phyloP scores from a whole-genome alignment of 805 yeast genomes.

The Wickerhamomyces silvicola region DNA sequence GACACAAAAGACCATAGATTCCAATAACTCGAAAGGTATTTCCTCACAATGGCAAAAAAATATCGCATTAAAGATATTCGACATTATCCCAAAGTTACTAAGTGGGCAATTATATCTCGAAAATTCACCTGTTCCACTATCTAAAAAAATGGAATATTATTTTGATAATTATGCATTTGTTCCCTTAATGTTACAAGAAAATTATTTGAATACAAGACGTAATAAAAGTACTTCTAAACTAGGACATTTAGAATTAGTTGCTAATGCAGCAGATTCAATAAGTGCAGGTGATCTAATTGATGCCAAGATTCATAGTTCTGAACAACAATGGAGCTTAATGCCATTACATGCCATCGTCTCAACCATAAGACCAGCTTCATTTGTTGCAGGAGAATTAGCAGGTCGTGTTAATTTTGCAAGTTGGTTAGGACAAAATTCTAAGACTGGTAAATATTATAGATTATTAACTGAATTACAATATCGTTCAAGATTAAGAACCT shows the following conservation, averaged over 20 bases:
- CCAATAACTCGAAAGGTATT: conserved; percentile 55
- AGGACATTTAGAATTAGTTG: conserved; percentile 55
- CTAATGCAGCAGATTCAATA: conserved; percentile 79
- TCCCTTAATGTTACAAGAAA: conserved; percentile 95
- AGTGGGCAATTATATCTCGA: conserved; percentile 53
- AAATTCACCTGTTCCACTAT: conserved; percentile 47
- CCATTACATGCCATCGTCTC: conserved; percentile 89
- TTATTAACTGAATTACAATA: conserved; percentile 82
- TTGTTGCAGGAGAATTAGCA: conserved; percentile 62
- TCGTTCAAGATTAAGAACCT: conserved; percentile 75
- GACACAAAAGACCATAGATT: conserved; percentile 59
- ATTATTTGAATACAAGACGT: conserved; percentile 69
- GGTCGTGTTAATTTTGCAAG: conserved; percentile 74
- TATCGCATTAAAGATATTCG: conserved; percentile 87
- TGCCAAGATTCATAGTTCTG: conserved; percentile 75
- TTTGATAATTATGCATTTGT: conserved; percentile 93
- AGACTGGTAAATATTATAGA: conserved; percentile 69
- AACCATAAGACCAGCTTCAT: conserved; percentile 70
- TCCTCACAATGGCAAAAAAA: conserved; percentile 81
- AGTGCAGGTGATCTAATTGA: conserved; percentile 83
- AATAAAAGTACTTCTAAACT: conserved; percentile 33
- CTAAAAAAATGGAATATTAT: conserved; percentile 80
- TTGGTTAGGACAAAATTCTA: conserved; percentile 89
- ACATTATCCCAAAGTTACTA: conserved; percentile 66
- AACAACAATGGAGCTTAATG: conserved; percentile 89